Evolutionary conservation across 306 rosid genomes (phyloP).

Genomic region (Boehmeria nivea): DNA sequence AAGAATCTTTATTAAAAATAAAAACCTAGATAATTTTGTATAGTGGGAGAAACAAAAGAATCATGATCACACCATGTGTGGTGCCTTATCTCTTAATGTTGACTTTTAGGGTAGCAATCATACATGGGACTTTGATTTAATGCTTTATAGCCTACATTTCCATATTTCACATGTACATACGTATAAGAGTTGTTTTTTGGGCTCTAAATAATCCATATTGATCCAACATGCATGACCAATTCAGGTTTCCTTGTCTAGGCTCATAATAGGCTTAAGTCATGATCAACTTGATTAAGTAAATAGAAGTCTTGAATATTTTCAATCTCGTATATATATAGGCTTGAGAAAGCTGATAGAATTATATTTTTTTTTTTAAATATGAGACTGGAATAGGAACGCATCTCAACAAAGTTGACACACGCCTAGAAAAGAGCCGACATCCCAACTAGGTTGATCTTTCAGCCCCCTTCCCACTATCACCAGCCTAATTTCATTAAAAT

Average conservation of each 20-base stretch:
- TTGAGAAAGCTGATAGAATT: too few species aligned
- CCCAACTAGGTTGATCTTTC: too few species aligned
- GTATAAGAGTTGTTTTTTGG: not conserved
- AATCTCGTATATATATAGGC: too few species aligned
- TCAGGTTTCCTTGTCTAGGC: not conserved
- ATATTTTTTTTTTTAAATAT: not conserved
- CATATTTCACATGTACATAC: not conserved
- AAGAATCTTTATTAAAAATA: too few species aligned
- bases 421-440: too few species aligned
- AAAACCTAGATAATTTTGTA: not conserved
- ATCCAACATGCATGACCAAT: not conserved
- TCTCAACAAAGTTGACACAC: too few species aligned
- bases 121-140: not conserved
- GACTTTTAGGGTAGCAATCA: slow-evolving; percentile 26
- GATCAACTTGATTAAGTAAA: not conserved
- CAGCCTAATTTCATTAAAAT: too few species aligned
- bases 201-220: not conserved
- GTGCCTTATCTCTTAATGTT: slow-evolving; percentile 26
- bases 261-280: not conserved
- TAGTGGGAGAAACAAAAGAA: slow-evolving; percentile 9
- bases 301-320: not conserved
- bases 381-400: too few species aligned
- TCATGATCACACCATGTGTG: slow-evolving; percentile 12
- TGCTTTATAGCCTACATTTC: not conserved
- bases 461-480: too few species aligned